Percentiles rank a stretch among this genome's conserved stretches.
Conservation (phyloP, 1,284 basidiomycete genomes). For the Salmacisia buchloeana region DNA sequence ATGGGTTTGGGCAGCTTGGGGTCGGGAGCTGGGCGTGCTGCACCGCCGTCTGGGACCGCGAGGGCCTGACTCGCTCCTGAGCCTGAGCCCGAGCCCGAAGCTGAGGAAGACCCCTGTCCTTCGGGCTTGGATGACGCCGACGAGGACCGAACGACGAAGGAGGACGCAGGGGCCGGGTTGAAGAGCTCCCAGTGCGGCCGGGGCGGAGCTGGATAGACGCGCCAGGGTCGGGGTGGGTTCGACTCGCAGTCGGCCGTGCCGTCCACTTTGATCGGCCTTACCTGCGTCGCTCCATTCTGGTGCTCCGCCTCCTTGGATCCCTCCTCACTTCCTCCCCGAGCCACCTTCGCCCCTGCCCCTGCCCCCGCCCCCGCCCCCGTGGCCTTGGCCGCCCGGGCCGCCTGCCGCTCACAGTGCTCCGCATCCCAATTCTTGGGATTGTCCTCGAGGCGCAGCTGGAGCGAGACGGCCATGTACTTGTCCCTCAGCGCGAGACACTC, state of each 20-base stretch:
- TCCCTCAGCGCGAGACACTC: conserved; percentile 44
- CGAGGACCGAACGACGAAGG: conserved; percentile 33
- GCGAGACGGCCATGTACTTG: conserved; percentile 45
- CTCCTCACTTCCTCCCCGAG: not conserved
- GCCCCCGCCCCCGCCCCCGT: not conserved
- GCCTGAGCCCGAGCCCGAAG: not conserved
- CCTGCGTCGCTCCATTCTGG: conserved; percentile 3
- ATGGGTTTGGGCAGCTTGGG: conserved; percentile 32
- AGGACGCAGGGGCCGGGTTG: conserved; percentile 43
- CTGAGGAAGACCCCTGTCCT: not conserved
- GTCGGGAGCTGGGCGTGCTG: not conserved
- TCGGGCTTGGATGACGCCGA: not conserved
- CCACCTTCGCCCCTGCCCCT: not conserved
- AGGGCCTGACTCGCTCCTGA: not conserved
- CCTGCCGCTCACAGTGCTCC: conserved; percentile 33
- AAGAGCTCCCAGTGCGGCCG: conserved; percentile 50
- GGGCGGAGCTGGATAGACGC: conserved; percentile 47
- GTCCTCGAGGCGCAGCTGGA: conserved; percentile 43
- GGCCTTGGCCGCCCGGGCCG: not conserved
- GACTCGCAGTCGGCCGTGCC: conserved; percentile 25
- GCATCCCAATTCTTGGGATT: conserved; percentile 51
- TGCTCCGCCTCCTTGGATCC: not conserved
- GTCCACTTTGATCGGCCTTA: conserved; percentile 47
- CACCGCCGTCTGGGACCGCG: not conserved
- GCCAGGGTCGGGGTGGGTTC: conserved; percentile 42